Base-by-base conservation (phyloP, 2,329 filamentous ascomycete genomes). In the Monilinia fructigena region DNA sequence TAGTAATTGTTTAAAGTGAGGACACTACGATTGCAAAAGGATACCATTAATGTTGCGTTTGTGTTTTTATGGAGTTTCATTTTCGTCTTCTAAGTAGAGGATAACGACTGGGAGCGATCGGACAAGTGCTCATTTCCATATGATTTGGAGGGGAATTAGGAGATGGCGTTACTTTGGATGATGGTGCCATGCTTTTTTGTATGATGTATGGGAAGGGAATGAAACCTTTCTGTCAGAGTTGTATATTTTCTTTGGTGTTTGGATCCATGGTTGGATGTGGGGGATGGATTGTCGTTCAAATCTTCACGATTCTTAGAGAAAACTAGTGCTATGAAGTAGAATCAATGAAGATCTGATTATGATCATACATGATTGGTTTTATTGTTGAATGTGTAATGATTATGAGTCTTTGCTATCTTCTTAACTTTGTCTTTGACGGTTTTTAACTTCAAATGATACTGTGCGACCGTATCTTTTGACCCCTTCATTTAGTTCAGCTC, bases 11-110 rank as follows among this genome's bases (percentile, higher is more conserved):
- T 59, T 42, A 38, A 35, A 11, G 35, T 65, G 55, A 60, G 26
- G 47, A 14, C 38, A 52, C 47, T 40, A 45, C 23, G 45, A 65
- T 60, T 60, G 55, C 63, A 60, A 59, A 60, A 65, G 47, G 47
- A 65, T 65, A 65, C 63, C 63, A 65, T 20, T 60, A 45, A 42
- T 65, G 47, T 65, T 65, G 11, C 47, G 20, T 59, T 45, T 50
- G 28, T 50, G 42, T 48, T 65, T 60, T 65, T 50, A 16, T 52
- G 55, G 63, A 45, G 55, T 65, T 65, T 60, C 35, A 42, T 48
- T 40, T 40, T 63, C 35, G 40, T 28, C 48, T 59, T 23, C 47
- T 53, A 14, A 23, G 55, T 45, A 31, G 55, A 65, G 54, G 62
- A 65, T 28, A n/a, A 60, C n/a, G 52, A 52, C 35, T 65, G 35